A percentile compares a stretch with the other conserved stretches of the same genome.
Conservation (phyloP, 768 basidiomycete species). For the Auricularia auricula-judae region DNA sequence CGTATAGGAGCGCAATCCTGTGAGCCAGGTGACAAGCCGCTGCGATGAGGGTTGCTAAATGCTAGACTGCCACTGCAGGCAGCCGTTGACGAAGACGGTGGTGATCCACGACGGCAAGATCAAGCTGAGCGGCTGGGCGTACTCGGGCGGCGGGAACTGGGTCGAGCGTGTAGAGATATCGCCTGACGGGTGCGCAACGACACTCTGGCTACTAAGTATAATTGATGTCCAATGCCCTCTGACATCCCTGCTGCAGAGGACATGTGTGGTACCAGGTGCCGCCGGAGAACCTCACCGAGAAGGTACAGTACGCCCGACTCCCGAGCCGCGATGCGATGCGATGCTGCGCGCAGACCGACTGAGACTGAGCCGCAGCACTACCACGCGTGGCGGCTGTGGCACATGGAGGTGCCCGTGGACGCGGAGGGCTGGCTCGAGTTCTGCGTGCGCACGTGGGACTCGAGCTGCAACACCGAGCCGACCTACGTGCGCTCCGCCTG, state of each 20-base stretch:
- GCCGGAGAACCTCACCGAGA: conserved; percentile 37
- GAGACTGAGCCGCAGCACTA: conserved; percentile 28
- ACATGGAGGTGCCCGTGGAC: conserved; percentile 37
- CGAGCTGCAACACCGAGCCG: conserved; percentile 47
- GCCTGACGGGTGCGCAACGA: conserved; percentile 28
- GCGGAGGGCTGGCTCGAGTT: conserved; percentile 49
- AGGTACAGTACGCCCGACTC: conserved; percentile 17
- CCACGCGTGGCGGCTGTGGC: conserved; percentile 45
- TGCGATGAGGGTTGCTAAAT: neutral
- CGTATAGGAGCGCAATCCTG: conserved; percentile 36
- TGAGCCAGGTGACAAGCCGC: conserved; percentile 11
- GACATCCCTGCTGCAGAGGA: conserved; percentile 27
- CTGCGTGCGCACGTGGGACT: conserved; percentile 45
- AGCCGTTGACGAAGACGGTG: conserved; percentile 29
- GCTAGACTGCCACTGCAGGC: neutral
- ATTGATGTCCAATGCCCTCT: neutral
- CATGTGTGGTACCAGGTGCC: conserved; percentile 39
- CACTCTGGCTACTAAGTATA: neutral
- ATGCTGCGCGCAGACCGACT: neutral
- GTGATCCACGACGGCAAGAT: conserved; percentile 39
- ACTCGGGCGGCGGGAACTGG: conserved; percentile 38
- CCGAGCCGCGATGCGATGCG: neutral
- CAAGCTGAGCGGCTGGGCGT: conserved; percentile 32
- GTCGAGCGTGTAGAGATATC: conserved; percentile 47
- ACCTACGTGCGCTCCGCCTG: conserved; percentile 43